phyloP scores from a whole-genome alignment of 2,329 filamentous ascomycete genomes.

The Phoma herbarum region DNA sequence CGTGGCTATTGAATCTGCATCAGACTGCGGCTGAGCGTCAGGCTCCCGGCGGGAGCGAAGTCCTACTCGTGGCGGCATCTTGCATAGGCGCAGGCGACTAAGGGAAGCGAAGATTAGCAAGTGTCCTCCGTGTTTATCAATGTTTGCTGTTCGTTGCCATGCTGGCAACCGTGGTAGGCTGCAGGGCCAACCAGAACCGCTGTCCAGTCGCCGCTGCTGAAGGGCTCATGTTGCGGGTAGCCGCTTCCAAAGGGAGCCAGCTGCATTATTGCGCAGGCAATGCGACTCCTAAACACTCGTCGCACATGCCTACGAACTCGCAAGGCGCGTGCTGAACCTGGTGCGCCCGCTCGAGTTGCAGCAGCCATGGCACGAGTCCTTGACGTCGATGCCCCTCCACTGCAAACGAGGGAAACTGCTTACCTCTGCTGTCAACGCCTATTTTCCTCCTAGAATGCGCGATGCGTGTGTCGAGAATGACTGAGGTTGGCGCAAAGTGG shows the following conservation, averaged over 20 bases:
- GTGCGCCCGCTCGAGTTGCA: constrained; percentile 7
- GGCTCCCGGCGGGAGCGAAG: constrained; percentile 44
- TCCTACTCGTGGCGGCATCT: constrained; percentile 43
- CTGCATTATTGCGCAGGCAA: constrained; percentile 1
- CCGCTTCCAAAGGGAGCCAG: constrained; percentile 4
- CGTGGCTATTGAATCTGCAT: constrained; percentile 57
- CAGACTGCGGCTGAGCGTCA: constrained; percentile 47
- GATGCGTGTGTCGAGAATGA: constrained; percentile 12
- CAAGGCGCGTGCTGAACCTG: constrained; percentile 4
- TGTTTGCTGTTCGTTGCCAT: constrained; percentile 25
- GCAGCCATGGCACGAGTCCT: constrained; percentile 9
- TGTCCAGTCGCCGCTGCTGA: constrained; percentile 18
- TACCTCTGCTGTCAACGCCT: constrained; percentile 11
- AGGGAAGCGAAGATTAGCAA: constrained; percentile 28
- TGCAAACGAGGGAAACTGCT: constrained; percentile 12
- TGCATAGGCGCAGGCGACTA: constrained; percentile 29
- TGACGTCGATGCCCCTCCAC: constrained; percentile 21
- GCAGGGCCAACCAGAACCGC: constrained; percentile 15
- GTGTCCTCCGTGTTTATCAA: constrained; percentile 18
- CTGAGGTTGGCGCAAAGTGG: constrained; percentile 22
- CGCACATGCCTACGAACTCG: constrained; percentile 3
- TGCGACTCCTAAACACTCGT: constrained; percentile 3
- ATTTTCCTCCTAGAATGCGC: constrained; percentile 7
- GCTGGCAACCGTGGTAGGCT: constrained; percentile 11
- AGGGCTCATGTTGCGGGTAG: constrained; percentile 7